A percentile compares a stretch with the other conserved stretches of the same genome.
Conservation (phyloP, 306 rosid species). For the Parietaria judaica region DNA sequence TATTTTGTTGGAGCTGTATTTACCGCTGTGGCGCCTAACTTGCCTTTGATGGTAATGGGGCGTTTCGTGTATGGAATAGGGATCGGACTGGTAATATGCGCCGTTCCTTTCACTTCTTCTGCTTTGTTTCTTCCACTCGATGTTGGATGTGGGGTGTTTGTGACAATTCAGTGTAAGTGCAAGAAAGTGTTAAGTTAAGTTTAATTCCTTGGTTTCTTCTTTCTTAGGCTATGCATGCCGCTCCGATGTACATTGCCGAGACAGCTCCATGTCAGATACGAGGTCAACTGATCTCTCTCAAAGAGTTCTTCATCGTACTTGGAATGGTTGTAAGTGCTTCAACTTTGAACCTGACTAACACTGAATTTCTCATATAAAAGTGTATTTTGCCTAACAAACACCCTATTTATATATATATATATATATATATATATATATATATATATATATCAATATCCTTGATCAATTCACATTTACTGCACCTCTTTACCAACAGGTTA, state of each 20-base stretch:
- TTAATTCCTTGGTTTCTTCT: slow-evolving; percentile 16
- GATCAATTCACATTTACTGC: background rate
- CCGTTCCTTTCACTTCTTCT: background rate
- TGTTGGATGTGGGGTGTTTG: background rate
- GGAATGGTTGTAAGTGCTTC: slow-evolving; percentile 89
- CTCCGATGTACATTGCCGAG: slow-evolving; percentile 99
- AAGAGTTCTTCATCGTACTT: slow-evolving; percentile 88
- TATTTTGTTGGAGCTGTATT: slow-evolving; percentile 74
- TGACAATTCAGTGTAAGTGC: background rate
- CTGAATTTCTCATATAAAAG: slow-evolving; percentile 6
- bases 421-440: too few species aligned
- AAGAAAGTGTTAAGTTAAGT: background rate
- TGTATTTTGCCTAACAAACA: too few species aligned
- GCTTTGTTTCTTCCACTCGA: background rate
- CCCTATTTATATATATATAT: too few species aligned
- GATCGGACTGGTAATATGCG: slow-evolving; percentile 74
- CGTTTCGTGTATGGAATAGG: slow-evolving; percentile 70
- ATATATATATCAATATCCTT: background rate
- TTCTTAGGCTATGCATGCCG: slow-evolving; percentile 93
- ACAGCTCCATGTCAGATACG: slow-evolving; percentile 80
- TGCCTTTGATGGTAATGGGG: slow-evolving; percentile 60
- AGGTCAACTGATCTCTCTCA: slow-evolving; percentile 74
- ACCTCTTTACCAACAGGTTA: background rate
- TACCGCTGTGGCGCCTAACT: slow-evolving; percentile 72
- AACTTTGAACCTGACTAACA: slow-evolving; percentile 14